Conservation (phyloP, 345 rosid genomes). For the Boechera divaricarpa region DNA sequence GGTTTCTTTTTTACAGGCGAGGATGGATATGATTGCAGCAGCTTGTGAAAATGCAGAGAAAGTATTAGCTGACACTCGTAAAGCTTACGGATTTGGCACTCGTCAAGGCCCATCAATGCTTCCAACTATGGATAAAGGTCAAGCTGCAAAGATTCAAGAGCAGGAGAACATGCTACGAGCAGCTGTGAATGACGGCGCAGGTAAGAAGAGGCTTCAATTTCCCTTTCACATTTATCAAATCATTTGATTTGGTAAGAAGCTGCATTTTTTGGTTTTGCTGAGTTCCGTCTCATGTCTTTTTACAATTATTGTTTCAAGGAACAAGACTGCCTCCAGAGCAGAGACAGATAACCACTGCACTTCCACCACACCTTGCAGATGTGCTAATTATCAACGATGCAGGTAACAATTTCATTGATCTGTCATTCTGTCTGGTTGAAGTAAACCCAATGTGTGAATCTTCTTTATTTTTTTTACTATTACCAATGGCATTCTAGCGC, state of each 20-base stretch:
- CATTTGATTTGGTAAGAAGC: background rate
- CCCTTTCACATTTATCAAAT: background rate
- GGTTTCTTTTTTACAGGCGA: conserved; percentile 53
- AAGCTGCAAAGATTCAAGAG: conserved; percentile 88
- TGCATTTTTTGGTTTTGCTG: conserved; percentile 2
- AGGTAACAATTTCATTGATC: conserved; percentile 61
- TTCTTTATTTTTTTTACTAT: background rate
- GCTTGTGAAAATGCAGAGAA: conserved; percentile 97
- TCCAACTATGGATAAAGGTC: conserved; percentile 84
- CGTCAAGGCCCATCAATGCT: conserved; percentile 84
- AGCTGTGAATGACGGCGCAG: conserved; percentile 82
- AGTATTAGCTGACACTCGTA: conserved; percentile 82
- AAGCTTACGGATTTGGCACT: conserved; percentile 80
- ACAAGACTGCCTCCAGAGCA: conserved; percentile 78
- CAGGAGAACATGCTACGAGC: conserved; percentile 79
- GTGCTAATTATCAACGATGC: conserved; percentile 66
- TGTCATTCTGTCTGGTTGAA: conserved; percentile 52
- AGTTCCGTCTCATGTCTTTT: background rate
- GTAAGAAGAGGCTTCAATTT: conserved; percentile 46
- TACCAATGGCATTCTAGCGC: background rate
- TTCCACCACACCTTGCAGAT: conserved; percentile 85
- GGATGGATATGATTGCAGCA: conserved; percentile 84
- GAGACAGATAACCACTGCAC: conserved; percentile 75
- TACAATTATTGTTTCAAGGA: conserved; percentile 53
- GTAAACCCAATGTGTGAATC: conserved; percentile 4